Conservation (phyloP, 2,329 filamentous ascomycete species). For the Xylaria sp. region DNA sequence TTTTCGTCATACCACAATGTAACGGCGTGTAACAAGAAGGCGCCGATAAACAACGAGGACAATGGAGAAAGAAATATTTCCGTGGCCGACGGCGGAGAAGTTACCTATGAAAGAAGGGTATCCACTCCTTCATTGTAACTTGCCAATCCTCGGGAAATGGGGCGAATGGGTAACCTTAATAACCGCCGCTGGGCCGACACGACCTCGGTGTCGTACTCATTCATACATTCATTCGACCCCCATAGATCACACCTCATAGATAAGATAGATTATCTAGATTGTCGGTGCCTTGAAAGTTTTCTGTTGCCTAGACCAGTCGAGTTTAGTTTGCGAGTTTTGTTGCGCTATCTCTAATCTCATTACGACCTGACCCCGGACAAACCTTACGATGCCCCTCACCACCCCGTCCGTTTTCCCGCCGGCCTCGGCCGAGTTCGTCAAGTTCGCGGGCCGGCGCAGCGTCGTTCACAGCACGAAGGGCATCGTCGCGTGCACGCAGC, state of each 20-base stretch:
- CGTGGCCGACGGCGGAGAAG: constrained; percentile 29
- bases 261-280: background rate
- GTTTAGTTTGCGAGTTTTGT: background rate
- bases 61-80: background rate
- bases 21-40: background rate
- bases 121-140: constrained; percentile 1
- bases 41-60: background rate
- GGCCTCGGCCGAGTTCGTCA: constrained; percentile 62
- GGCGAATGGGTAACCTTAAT: background rate
- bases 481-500: constrained; percentile 90
- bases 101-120: constrained; percentile 2
- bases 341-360: background rate
- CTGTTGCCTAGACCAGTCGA: background rate
- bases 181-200: constrained; percentile 1
- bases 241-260: background rate
- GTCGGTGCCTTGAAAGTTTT: background rate
- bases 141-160: background rate
- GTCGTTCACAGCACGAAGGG: constrained; percentile 94
- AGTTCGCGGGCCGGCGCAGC: constrained; percentile 83
- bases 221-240: background rate
- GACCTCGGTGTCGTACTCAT: constrained; percentile 1
- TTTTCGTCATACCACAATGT: background rate
- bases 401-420: constrained; percentile 60
- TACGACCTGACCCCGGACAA: background rate
- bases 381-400: constrained; percentile 57